A percentile compares a stretch with the other conserved stretches of the same genome.
These are phyloP conservation scores for Chrysosporium queenslandicum DNA, from an alignment of 2,329 filamentous ascomycete genomes.

Conservation along the genomic window DNA sequence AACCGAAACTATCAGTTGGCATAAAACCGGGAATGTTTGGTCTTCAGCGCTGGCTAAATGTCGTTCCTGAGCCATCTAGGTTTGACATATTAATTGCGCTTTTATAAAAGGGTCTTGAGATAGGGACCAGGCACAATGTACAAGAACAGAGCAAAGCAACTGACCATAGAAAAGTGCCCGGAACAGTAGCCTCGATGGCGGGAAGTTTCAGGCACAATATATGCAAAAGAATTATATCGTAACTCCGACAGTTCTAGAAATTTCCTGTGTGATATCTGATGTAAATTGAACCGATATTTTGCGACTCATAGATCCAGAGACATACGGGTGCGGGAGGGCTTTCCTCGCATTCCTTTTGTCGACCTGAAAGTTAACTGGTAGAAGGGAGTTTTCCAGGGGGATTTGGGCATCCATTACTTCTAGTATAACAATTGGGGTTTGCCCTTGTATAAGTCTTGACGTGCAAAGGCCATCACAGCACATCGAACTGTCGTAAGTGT, in stretches of 20 bases:
- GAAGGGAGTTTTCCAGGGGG: background rate
- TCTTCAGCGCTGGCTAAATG: background rate
- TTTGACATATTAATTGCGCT: background rate
- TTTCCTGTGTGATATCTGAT: background rate
- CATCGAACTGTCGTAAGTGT: background rate
- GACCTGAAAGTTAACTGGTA: background rate
- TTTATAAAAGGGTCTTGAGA: no score
- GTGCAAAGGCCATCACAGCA: background rate
- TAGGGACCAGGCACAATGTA: background rate
- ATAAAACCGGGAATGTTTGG: background rate
- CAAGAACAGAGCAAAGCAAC: background rate
- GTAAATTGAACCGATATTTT: background rate
- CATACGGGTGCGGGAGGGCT: no score
- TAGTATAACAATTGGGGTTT: background rate
- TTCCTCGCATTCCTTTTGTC: background rate
- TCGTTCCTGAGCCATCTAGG: background rate
- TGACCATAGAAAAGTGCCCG: background rate
- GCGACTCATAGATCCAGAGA: background rate
- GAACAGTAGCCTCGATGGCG: background rate
- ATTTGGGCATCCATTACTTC: conserved; percentile 7
- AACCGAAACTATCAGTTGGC: background rate
- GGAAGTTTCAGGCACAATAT: background rate
- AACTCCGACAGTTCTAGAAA: background rate
- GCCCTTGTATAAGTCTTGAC: background rate
- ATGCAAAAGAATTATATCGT: background rate